These are phyloP conservation scores for Dendrobium officinale DNA, from an alignment of 106 monocot species.

Conservation along the genomic window DNA sequence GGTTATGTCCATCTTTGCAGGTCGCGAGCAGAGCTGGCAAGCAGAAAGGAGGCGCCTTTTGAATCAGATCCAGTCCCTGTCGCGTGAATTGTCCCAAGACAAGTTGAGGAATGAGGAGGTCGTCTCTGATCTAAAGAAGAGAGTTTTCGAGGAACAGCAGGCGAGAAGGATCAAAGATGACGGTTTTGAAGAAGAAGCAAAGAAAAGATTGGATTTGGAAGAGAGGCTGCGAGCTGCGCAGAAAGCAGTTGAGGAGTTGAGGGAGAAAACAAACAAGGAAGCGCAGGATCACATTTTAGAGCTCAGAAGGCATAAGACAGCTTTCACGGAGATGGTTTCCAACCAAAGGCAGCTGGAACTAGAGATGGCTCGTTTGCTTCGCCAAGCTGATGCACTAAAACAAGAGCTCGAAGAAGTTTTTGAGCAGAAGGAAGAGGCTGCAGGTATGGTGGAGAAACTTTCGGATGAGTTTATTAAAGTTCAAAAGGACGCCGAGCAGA, in stretches of 20 bases:
- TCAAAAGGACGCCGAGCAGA: slow-evolving; percentile 56
- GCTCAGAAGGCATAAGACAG: slow-evolving; percentile 55
- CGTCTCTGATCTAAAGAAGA: slow-evolving; percentile 20
- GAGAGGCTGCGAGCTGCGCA: slow-evolving; percentile 35
- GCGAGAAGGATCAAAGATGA: slow-evolving; percentile 18
- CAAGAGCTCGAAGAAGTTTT: slow-evolving; percentile 33
- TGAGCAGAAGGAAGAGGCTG: slow-evolving; percentile 38
- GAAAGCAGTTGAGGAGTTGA: slow-evolving; percentile 35
- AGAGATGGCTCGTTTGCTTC: slow-evolving; percentile 30
- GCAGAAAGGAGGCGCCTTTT: slow-evolving; percentile 53
- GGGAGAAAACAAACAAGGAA: slow-evolving; percentile 31
- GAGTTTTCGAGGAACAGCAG: slow-evolving; percentile 5
- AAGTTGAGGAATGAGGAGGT: slow-evolving; percentile 36
- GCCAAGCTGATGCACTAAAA: slow-evolving; percentile 36
- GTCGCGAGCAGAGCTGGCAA: slow-evolving; percentile 77
- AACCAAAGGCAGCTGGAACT: slow-evolving; percentile 46
- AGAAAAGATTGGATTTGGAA: slow-evolving; percentile 35
- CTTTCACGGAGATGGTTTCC: slow-evolving; percentile 49
- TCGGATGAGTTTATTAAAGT: slow-evolving; percentile 35
- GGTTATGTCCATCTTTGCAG: slow-evolving; percentile 70
- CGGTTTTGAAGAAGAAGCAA: slow-evolving; percentile 25
- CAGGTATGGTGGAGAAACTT: slow-evolving; percentile 30
- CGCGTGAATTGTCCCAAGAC: slow-evolving; percentile 16
- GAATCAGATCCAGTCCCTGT: slow-evolving; percentile 50
- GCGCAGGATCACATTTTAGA: slow-evolving; percentile 36